Percentiles rank a stretch among this genome's conserved stretches.
These are phyloP conservation scores for Chlorella variabilis DNA, from an alignment of 163 green algal genomes.

Conservation along the genomic window DNA sequence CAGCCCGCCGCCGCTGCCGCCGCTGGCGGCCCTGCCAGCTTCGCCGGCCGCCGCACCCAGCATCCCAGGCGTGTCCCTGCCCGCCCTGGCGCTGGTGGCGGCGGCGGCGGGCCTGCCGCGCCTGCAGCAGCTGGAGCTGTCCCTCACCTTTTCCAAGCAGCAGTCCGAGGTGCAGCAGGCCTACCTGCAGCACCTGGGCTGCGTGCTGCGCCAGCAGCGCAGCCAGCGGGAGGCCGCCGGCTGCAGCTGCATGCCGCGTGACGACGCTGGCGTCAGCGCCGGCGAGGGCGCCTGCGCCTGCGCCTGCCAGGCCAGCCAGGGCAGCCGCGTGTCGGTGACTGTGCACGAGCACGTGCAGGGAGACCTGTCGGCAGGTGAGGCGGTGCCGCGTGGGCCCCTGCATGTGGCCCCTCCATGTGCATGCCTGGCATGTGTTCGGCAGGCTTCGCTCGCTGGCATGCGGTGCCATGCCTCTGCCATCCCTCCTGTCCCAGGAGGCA, in stretches of 20 bases:
- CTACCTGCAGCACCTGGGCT: conserved; percentile 21
- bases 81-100: conserved; percentile 1
- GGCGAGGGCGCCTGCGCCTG: background rate
- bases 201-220: conserved; percentile 20
- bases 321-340: conserved; percentile 14
- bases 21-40: background rate
- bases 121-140: conserved; percentile 26
- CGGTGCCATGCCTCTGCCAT: too few species aligned
- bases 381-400: background rate
- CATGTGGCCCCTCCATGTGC: too few species aligned
- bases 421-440: too few species aligned
- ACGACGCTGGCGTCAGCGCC: too few species aligned
- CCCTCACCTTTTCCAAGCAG: conserved; percentile 14
- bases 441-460: too few species aligned
- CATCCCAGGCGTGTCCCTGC: conserved; percentile 1
- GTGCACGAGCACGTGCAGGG: conserved; percentile 26
- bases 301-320: background rate
- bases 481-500: too few species aligned
- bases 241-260: background rate
- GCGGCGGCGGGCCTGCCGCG: background rate
- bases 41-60: too few species aligned
- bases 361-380: conserved; percentile 22
- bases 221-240: background rate
- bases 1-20: background rate
- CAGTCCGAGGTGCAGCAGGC: background rate